Evolutionary conservation across 805 yeast species (phyloP), one percentile per base, ranked within the genome.

Genomic region (Kodamaea sagamina): DNA sequence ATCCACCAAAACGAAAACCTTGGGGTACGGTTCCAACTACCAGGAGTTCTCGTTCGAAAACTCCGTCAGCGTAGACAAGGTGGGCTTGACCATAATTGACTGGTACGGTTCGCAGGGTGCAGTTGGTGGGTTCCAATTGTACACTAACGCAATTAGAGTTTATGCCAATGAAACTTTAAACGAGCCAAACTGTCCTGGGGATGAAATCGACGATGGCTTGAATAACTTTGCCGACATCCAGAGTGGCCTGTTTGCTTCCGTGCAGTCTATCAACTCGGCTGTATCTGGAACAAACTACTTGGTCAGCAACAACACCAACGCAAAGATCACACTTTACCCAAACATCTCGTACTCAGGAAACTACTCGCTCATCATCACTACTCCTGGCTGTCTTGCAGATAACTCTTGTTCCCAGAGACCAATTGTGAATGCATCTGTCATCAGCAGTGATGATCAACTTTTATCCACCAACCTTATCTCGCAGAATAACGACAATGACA

Each of bases 41-140:
- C 92, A 86, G 57, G 97, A 90, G 47, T 93, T 88, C 66, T 81
- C 82, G 1, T 86, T 93, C 58, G 86, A 81, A 29, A 84, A 92
- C 58, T 63, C 72, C 3, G 63, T 93, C 4, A 74, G 73, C 10
- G 79, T 89, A 24, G 66, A 75, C 32, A 68, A 75, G n/a, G 54
- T 92, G 10, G 79, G 82, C 16, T 66, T 93, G 9, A 75, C 83
- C 44, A 74, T 89, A 1, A 54, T 82, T 36, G 81, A 75, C 25
- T 84, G 83, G 57, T 84, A 83, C 59, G 97, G 96, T 1, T 48
- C 65, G 8, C 73, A 72, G 27, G 89, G 87, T 24, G 88, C 81
- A 1, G 64, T 93, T 3, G 62, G 80, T 0, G 96, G 96, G 0
- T 65, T 92, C 41, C 82, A 88, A 58, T 56, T 93, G 34, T 88